Percentiles rank a stretch among this genome's conserved stretches.
phyloP scores from a whole-genome alignment of 2,329 filamentous ascomycete genomes.

The Aspergillus quadricinctus region DNA sequence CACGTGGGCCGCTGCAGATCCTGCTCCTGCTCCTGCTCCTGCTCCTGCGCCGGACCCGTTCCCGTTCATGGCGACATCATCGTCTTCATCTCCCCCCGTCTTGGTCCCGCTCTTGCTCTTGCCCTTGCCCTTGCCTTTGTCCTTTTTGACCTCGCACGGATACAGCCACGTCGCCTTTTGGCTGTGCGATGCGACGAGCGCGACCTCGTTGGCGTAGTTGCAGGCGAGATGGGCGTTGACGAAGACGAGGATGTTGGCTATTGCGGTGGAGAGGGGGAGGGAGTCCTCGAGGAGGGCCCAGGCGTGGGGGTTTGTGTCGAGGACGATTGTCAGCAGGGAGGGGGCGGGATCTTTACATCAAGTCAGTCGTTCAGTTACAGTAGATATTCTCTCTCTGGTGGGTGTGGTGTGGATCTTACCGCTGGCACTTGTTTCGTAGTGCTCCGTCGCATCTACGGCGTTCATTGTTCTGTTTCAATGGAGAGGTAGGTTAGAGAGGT shows the following conservation, averaged over 20 bases:
- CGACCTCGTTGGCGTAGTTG: conserved; percentile 88
- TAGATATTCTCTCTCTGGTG: background rate
- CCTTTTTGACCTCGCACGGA: conserved; percentile 45
- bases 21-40: conserved; percentile 20
- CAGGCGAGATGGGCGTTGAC: conserved; percentile 94
- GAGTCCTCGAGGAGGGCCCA: conserved; percentile 74
- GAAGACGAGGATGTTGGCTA: conserved; percentile 90
- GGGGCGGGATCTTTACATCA: conserved; percentile 53
- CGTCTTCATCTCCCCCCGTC: conserved; percentile 29
- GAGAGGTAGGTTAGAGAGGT: too few relatives aligned
- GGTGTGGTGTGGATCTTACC: conserved; percentile 27
- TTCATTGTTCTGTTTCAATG: conserved; percentile 49
- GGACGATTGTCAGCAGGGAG: conserved; percentile 81
- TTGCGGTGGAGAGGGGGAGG: conserved; percentile 75
- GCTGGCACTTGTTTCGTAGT: conserved; percentile 46
- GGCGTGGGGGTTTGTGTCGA: conserved; percentile 95
- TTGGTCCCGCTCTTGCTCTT: conserved; percentile 6
- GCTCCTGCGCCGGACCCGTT: conserved; percentile 36
- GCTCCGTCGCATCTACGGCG: conserved; percentile 58
- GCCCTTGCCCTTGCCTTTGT: conserved; percentile 6
- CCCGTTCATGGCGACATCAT: conserved; percentile 58
- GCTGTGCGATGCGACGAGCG: conserved; percentile 83
- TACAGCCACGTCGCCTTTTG: conserved; percentile 88
- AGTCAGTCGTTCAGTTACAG: background rate
- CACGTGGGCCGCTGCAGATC: conserved; percentile 44